Percentiles rank a stretch among this genome's conserved stretches.
Evolutionary conservation across 345 rosid species (phyloP).

Genomic region (Pseudoturritis turrita): DNA sequence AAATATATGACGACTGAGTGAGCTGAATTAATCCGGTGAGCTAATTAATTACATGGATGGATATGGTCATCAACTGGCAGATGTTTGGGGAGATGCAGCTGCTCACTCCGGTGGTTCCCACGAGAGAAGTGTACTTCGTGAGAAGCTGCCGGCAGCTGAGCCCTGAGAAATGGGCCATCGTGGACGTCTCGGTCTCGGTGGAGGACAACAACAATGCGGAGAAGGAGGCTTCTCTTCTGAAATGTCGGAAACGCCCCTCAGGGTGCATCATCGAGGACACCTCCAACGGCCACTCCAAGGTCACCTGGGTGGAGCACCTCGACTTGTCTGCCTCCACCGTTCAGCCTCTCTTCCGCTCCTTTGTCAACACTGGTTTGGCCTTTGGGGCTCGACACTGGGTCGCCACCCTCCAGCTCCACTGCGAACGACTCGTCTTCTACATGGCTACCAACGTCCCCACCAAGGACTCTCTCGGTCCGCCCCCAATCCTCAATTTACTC

Average conservation of each 20-base stretch:
- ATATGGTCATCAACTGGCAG: constrained; percentile 65
- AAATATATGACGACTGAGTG: neutral
- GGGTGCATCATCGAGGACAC: constrained; percentile 93
- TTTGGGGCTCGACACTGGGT: constrained; percentile 97
- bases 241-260: constrained; percentile 91
- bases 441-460: constrained; percentile 99
- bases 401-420: constrained; percentile 76
- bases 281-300: constrained; percentile 94
- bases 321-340: constrained; percentile 64
- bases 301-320: constrained; percentile 91
- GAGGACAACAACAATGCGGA: constrained; percentile 60
- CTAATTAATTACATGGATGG: neutral
- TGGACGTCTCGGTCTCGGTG: constrained; percentile 83
- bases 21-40: constrained; percentile 40
- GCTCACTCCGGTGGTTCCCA: constrained; percentile 90
- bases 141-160: constrained; percentile 75
- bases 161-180: constrained; percentile 87
- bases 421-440: constrained; percentile 92
- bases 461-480: constrained; percentile 83
- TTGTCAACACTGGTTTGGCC: constrained; percentile 79
- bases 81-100: constrained; percentile 96
- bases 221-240: constrained; percentile 68
- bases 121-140: constrained; percentile 88
- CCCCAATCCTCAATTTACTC: neutral
- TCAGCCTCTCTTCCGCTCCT: constrained; percentile 67